Base-by-base conservation (phyloP, 1,284 basidiomycete species). In the Cerrena zonata region DNA sequence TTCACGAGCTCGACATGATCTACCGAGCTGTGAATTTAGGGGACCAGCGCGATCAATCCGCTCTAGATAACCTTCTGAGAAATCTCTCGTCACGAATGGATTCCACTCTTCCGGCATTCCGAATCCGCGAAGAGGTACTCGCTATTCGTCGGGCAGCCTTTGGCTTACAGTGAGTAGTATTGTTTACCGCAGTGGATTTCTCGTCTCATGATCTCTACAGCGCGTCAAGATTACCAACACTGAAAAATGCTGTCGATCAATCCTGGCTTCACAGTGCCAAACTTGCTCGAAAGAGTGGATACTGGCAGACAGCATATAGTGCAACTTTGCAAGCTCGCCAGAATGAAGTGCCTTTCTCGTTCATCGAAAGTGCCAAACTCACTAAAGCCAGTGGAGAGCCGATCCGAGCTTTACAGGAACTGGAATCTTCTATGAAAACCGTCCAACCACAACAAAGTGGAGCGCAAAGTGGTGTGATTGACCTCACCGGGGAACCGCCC, bases 251-350 rank as follows among this genome's bases (percentile, higher is more conserved):
- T 57, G 82, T 94, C 30, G 89, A 91, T 1, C 78, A 79, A 47
- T 83, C 91, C 1, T 99, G 96, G 96, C 80, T 99, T 13, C 77
- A 83, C 18, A 97, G 91, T 51, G 89, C 94, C 15, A 98, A 96
- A 65, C 94, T 94, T 53, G 95, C 96, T 12, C 78, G 96, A 46
- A 97, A 96, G 64, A 91, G 94, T 0, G 89, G 91, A 0, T 95
- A 99, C 66, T 86, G 84, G 73, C 96, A 99, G 71, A 97, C 95
- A 0, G 94, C 96, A 2, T 99, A 99, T 65, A 97, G 91, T 61
- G 94, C 96, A 1, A 84, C 92, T 49, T 77, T 99, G 0, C 96
- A 99, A 68, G 92, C 94, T 0, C 80, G 84, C 50, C 86, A 93
- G 62, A 80, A 77, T 56, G 77, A 84, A 27, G 80, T 86, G 0